phyloP scores from a whole-genome alignment of 208 protist genomes.

The Acanthamoeba healyi region DNA sequence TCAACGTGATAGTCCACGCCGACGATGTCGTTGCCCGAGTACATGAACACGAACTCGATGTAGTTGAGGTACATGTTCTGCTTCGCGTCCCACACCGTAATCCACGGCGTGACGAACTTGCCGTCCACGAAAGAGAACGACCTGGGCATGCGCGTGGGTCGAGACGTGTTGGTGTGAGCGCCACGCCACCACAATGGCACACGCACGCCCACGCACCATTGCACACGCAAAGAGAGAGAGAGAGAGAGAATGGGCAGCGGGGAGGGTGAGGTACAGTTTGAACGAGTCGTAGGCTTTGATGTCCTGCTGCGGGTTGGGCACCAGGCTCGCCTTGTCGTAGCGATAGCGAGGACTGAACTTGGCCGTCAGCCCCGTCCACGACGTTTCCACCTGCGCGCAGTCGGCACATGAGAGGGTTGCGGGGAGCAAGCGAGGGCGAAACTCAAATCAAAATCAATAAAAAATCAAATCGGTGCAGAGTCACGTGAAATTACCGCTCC shows the following conservation, averaged over 20 bases:
- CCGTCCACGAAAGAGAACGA: constrained; percentile 47
- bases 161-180: background rate
- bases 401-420: background rate
- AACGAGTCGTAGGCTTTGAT: constrained; percentile 15
- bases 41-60: constrained; percentile 52
- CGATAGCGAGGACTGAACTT: constrained; percentile 61
- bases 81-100: constrained; percentile 56
- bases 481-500: background rate
- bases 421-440: too few species aligned
- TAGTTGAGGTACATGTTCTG: constrained; percentile 51
- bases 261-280: constrained; percentile 20
- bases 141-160: background rate
- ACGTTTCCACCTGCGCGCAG: constrained; percentile 17
- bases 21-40: constrained; percentile 39
- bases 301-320: constrained; percentile 53
- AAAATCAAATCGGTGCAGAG: background rate
- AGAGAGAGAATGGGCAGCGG: background rate
- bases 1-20: constrained; percentile 13
- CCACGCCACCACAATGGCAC: too few species aligned
- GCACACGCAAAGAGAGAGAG: background rate
- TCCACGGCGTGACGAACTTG: constrained; percentile 66
- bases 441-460: too few species aligned
- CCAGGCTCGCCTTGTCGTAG: background rate
- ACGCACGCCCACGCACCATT: background rate
- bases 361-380: constrained; percentile 35